Evolutionary conservation across 306 rosid species (phyloP).

Genomic region (Spatholobus suberectus): DNA sequence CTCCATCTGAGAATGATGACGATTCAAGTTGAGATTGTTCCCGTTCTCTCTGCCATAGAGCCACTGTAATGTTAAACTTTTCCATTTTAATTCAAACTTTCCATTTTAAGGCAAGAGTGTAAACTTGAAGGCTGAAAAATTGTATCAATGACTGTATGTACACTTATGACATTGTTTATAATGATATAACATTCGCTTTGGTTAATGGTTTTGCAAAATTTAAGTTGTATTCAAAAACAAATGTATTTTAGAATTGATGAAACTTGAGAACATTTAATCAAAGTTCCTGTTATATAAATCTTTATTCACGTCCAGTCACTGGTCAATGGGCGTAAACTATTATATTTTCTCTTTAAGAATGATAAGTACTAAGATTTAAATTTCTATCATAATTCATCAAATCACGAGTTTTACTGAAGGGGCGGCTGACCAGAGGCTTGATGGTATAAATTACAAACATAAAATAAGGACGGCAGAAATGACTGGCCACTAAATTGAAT

Average conservation of each 20-base stretch:
- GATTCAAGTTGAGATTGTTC: constrained; percentile 23
- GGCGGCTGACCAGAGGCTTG: background rate
- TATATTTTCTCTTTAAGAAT: background rate
- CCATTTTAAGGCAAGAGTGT: background rate
- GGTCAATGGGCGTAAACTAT: background rate
- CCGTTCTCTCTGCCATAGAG: background rate
- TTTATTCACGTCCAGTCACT: too few relatives aligned
- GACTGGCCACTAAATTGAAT: background rate
- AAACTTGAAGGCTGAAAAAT: background rate
- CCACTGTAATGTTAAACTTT: background rate
- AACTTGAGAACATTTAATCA: background rate
- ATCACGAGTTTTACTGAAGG: background rate
- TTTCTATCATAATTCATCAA: background rate
- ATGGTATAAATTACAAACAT: background rate
- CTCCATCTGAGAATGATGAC: constrained; percentile 11
- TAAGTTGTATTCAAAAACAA: background rate
- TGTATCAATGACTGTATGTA: background rate
- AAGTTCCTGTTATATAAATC: background rate
- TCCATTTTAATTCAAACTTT: background rate
- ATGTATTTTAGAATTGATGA: background rate
- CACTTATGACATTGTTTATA: background rate
- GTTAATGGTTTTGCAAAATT: background rate
- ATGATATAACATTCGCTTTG: background rate
- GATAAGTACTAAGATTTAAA: background rate
- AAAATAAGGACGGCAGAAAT: background rate